Evolutionary conservation across 2,329 filamentous ascomycete genomes (phyloP).

Genomic region (Aureobasidium sp.): DNA sequence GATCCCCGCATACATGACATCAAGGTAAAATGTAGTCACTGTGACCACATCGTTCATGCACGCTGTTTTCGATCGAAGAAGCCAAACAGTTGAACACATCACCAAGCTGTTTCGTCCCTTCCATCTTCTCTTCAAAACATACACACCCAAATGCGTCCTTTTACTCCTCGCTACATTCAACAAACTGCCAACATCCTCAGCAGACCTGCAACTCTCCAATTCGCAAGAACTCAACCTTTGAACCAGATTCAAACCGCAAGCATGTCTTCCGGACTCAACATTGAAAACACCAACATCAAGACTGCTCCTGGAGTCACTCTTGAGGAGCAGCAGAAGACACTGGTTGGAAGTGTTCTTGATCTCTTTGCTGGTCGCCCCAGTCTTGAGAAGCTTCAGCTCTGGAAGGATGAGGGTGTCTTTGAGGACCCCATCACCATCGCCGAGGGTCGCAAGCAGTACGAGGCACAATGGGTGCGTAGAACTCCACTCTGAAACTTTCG

Average conservation of each 20-base stretch:
- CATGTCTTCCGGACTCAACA: conserved; percentile 33
- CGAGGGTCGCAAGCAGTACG: conserved; percentile 44
- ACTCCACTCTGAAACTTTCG: neutral
- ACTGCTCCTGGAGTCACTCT: conserved; percentile 44
- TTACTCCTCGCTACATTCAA: conserved; percentile 10
- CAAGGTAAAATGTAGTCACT: conserved; percentile 9
- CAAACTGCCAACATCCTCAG: conserved; percentile 1
- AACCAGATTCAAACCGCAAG: conserved; percentile 14
- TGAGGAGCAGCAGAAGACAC: conserved; percentile 40
- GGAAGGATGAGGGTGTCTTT: conserved; percentile 50
- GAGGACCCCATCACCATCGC: conserved; percentile 51
- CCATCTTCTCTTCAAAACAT: neutral
- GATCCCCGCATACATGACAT: neutral
- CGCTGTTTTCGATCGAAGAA: neutral
- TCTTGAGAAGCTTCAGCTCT: conserved; percentile 50
- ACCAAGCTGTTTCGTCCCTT: too few species aligned
- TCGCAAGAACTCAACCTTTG: conserved; percentile 1
- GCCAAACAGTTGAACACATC: neutral
- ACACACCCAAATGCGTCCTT: conserved; percentile 4
- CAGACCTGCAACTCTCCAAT: neutral
- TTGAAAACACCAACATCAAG: conserved; percentile 48
- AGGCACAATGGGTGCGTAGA: conserved; percentile 37
- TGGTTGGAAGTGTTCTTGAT: conserved; percentile 52
- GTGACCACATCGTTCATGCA: neutral
- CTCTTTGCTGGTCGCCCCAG: conserved; percentile 53